Percentiles rank a stretch among this genome's conserved stretches.
Evolutionary conservation across 768 basidiomycete genomes (phyloP).

Genomic region (Kwoniella bestiolae): DNA sequence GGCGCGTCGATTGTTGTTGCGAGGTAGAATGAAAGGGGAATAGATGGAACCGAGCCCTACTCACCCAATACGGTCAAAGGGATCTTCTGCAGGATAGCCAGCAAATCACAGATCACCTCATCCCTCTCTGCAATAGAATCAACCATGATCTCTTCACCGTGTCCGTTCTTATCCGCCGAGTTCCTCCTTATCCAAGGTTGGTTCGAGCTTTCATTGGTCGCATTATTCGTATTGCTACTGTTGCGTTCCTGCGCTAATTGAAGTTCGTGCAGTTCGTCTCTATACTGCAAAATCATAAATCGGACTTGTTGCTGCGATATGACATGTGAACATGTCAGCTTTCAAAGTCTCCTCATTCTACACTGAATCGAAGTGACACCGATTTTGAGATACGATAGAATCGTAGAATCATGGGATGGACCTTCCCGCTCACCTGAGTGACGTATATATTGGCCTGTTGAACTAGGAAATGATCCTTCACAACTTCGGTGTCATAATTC

Average conservation of each 20-base stretch:
- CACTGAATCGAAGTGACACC: no score
- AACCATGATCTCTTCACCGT: constrained; percentile 6
- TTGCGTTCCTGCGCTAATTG: constrained; percentile 53
- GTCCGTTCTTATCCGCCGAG: not conserved
- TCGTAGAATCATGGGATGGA: no score
- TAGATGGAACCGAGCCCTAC: constrained; percentile 64
- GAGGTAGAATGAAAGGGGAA: not conserved
- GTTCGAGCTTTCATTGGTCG: constrained; percentile 12
- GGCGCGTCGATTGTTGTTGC: not conserved
- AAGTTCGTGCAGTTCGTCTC: constrained; percentile 76
- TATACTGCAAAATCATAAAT: constrained; percentile 89
- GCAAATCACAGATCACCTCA: constrained; percentile 81
- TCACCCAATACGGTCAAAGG: constrained; percentile 92
- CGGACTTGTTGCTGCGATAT: constrained; percentile 79
- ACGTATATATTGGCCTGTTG: constrained; percentile 92
- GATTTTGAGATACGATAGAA: no score
- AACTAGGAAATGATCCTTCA: constrained; percentile 85
- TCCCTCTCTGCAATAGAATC: constrained; percentile 58
- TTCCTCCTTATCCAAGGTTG: constrained; percentile 17
- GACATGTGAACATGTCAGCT: not conserved
- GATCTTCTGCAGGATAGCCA: constrained; percentile 87
- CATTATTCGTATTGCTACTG: constrained; percentile 7
- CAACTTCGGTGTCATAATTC: constrained; percentile 79
- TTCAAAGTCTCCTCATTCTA: no score
- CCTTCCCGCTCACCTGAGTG: constrained; percentile 83